Evolutionary conservation across 257 asterid genomes (phyloP).

Genomic region (Ehretia macrophylla): DNA sequence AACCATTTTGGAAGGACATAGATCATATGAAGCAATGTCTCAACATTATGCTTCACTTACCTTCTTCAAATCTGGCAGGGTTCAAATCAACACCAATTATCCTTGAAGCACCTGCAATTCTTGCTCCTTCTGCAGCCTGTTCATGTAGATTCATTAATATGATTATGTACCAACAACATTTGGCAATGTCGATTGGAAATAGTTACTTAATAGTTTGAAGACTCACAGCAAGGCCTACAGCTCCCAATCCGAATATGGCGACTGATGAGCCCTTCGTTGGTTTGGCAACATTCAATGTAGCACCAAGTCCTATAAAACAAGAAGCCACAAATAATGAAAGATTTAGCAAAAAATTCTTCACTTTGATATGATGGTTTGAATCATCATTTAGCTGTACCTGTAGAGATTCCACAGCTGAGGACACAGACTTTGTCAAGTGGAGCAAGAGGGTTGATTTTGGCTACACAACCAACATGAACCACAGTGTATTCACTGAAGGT

Average conservation of each 20-base stretch:
- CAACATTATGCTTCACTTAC: conserved; percentile 25
- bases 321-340: background rate
- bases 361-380: too few species aligned
- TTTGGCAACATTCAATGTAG: conserved; percentile 78
- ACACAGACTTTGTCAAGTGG: conserved; percentile 81
- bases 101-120: conserved; percentile 83
- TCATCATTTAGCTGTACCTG: conserved; percentile 53
- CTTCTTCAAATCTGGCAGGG: conserved; percentile 47
- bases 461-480: conserved; percentile 71
- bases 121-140: conserved; percentile 84
- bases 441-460: conserved; percentile 66
- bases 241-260: conserved; percentile 82
- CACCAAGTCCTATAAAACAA: conserved; percentile 60
- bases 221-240: conserved; percentile 85
- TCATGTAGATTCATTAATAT: background rate
- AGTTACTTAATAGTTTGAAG: background rate
- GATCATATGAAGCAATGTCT: too few species aligned
- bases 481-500: conserved; percentile 79
- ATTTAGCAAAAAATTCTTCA: too few species aligned
- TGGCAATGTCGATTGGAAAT: background rate
- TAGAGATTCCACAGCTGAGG: conserved; percentile 78
- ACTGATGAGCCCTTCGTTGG: conserved; percentile 62
- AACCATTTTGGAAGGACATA: too few species aligned
- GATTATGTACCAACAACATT: background rate
- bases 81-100: conserved; percentile 64